These are phyloP conservation scores for Symmetrospora coprosmae DNA, from an alignment of 768 basidiomycete species.

Conservation along the genomic window DNA sequence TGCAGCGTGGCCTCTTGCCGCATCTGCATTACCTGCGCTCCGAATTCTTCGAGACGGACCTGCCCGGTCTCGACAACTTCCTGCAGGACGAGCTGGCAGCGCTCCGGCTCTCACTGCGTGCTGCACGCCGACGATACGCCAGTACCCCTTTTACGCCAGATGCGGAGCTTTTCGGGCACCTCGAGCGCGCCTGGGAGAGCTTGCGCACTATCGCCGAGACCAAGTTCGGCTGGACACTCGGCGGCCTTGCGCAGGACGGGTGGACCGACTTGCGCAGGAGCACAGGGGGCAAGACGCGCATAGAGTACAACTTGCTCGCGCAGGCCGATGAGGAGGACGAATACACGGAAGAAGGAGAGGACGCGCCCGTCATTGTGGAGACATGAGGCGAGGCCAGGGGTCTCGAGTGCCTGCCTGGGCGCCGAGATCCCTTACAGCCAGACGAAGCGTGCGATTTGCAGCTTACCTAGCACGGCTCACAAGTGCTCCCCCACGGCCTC, in stretches of 20 bases:
- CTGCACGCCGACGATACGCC: conserved; percentile 1
- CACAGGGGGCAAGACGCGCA: background rate
- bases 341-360: conserved; percentile 43
- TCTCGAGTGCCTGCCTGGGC: too few relatives aligned
- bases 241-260: conserved; percentile 23
- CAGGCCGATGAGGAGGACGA: conserved; percentile 27
- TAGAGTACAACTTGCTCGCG: conserved; percentile 6
- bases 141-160: background rate
- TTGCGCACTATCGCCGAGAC: conserved; percentile 26
- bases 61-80: conserved; percentile 29
- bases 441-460: too few relatives aligned
- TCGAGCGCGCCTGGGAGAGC: conserved; percentile 21
- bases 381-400: too few relatives aligned
- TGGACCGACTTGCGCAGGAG: background rate
- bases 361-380: conserved; percentile 33
- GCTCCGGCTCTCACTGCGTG: conserved; percentile 22
- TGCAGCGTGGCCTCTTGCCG: conserved; percentile 19
- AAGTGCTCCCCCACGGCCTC: too few relatives aligned
- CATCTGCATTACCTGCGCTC: conserved; percentile 9
- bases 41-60: conserved; percentile 24
- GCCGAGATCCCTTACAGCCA: too few relatives aligned
- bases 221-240: conserved; percentile 40
- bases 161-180: background rate
- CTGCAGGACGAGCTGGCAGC: conserved; percentile 23
- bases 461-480: too few relatives aligned